These are phyloP conservation scores for Boletus subcaerulescens DNA, from an alignment of 768 basidiomycete species.

Conservation along the genomic window DNA sequence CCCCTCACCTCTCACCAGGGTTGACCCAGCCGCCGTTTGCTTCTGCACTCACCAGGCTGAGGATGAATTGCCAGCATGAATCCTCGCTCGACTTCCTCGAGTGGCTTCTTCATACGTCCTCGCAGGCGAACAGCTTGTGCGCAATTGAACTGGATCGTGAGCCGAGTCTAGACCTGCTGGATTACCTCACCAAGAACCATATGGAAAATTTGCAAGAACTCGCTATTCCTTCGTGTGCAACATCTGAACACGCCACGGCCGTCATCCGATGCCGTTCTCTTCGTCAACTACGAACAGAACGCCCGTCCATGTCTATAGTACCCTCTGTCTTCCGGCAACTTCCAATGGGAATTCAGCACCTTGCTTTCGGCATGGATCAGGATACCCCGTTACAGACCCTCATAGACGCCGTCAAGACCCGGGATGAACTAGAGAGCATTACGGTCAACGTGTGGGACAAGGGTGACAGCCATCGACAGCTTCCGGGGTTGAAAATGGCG, in stretches of 20 bases:
- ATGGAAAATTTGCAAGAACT: constrained; percentile 50
- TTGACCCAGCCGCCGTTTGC: constrained; percentile 40
- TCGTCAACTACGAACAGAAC: constrained; percentile 55
- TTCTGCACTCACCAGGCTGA: constrained; percentile 48
- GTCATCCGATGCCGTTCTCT: constrained; percentile 50
- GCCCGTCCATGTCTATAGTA: constrained; percentile 39
- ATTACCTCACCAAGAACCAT: constrained; percentile 52
- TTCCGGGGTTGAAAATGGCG: constrained; percentile 55
- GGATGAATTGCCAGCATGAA: constrained; percentile 63
- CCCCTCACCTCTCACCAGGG: constrained; percentile 45
- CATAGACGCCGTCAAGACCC: constrained; percentile 50
- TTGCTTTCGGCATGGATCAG: constrained; percentile 60
- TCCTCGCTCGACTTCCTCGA: constrained; percentile 61
- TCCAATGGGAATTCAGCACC: constrained; percentile 47
- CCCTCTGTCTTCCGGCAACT: constrained; percentile 46
- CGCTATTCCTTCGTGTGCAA: constrained; percentile 52
- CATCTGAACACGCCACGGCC: constrained; percentile 44
- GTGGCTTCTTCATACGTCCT: constrained; percentile 67
- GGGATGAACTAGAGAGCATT: constrained; percentile 43
- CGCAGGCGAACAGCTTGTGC: constrained; percentile 40
- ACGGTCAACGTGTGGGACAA: constrained; percentile 55
- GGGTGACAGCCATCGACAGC: constrained; percentile 47
- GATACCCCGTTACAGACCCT: constrained; percentile 54
- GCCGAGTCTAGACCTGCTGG: constrained; percentile 52
- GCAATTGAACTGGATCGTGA: constrained; percentile 60